phyloP scores from a whole-genome alignment of 1,139 yeast species.

The Scheffersomyces illinoinensis region DNA sequence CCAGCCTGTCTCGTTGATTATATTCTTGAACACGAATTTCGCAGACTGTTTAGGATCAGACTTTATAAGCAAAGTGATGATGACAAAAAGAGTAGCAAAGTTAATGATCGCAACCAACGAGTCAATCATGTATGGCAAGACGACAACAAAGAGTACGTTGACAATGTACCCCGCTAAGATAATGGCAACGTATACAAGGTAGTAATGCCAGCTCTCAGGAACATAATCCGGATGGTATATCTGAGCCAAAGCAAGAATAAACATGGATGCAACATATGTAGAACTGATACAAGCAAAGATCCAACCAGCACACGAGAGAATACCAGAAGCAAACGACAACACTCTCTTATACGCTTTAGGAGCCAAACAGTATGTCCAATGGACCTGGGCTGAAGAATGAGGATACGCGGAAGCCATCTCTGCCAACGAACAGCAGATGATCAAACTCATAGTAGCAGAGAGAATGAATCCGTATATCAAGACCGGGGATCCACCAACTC shows the following conservation, averaged over 20 bases:
- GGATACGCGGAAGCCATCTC: conserved; percentile 31
- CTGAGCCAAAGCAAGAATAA: conserved; percentile 7
- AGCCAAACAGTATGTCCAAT: conserved; percentile 29
- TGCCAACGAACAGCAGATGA: conserved; percentile 25
- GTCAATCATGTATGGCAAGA: conserved; percentile 21
- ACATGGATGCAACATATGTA: conserved; percentile 8
- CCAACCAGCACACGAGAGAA: conserved; percentile 15
- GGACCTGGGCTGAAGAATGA: conserved; percentile 30
- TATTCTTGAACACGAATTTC: conserved; percentile 22
- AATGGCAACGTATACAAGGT: conserved; percentile 20
- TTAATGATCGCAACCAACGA: conserved; percentile 21
- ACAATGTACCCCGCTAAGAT: conserved; percentile 15
- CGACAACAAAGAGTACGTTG: conserved; percentile 21
- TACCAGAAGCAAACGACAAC: conserved; percentile 19
- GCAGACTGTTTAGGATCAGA: conserved; percentile 24
- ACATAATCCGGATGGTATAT: conserved; percentile 23
- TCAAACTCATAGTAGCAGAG: conserved; percentile 20
- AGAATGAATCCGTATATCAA: conserved; percentile 24
- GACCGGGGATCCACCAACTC: conserved; percentile 29
- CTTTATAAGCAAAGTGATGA: conserved; percentile 24
- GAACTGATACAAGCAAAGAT: conserved; percentile 10
- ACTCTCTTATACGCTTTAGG: conserved; percentile 17
- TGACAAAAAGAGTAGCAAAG: conserved; percentile 25
- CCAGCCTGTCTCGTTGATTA: conserved; percentile 31
- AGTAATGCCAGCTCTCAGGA: conserved; percentile 25